These are phyloP conservation scores for Termitomyces sp. DNA, from an alignment of 768 basidiomycete genomes.

Conservation along the genomic window DNA sequence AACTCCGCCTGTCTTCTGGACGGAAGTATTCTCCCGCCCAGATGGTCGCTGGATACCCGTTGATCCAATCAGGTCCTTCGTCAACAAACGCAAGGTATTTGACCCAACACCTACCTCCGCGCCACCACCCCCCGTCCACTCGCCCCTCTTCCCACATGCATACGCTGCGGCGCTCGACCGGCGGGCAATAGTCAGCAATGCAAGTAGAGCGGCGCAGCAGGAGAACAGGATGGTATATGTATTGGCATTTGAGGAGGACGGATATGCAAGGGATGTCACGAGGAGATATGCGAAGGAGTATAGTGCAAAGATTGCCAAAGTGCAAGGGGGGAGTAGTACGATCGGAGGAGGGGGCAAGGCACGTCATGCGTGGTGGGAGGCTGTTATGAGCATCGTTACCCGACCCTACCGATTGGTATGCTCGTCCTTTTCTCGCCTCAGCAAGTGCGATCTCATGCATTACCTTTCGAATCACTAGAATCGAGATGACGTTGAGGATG, in stretches of 20 bases:
- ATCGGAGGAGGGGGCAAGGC: constrained; percentile 47
- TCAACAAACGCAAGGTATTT: constrained; percentile 78
- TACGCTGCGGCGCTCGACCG: constrained; percentile 14
- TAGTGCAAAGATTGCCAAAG: constrained; percentile 73
- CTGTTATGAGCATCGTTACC: constrained; percentile 53
- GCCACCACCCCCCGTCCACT: constrained; percentile 9
- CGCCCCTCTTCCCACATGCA: constrained; percentile 17
- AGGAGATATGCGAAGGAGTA: constrained; percentile 82
- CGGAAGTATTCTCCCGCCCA: constrained; percentile 91
- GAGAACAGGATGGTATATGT: constrained; percentile 94
- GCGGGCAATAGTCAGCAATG: constrained; percentile 21
- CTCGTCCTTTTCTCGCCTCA: constrained; percentile 10
- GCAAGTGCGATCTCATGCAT: not conserved
- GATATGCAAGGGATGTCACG: constrained; percentile 88
- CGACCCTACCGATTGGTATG: constrained; percentile 82
- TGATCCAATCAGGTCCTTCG: constrained; percentile 77
- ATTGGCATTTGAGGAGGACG: constrained; percentile 91
- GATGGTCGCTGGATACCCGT: constrained; percentile 91
- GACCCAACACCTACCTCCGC: constrained; percentile 51
- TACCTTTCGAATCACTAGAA: constrained; percentile 42
- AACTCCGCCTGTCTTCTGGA: constrained; percentile 91
- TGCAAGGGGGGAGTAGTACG: constrained; percentile 53
- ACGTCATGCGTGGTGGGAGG: constrained; percentile 83
- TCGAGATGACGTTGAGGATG: constrained; percentile 90
- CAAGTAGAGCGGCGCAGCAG: constrained; percentile 14